A percentile compares a stretch with the other conserved stretches of the same genome.
Conservation (phyloP, 352 stramenopile genomes). For the Discostella stelligera region DNA sequence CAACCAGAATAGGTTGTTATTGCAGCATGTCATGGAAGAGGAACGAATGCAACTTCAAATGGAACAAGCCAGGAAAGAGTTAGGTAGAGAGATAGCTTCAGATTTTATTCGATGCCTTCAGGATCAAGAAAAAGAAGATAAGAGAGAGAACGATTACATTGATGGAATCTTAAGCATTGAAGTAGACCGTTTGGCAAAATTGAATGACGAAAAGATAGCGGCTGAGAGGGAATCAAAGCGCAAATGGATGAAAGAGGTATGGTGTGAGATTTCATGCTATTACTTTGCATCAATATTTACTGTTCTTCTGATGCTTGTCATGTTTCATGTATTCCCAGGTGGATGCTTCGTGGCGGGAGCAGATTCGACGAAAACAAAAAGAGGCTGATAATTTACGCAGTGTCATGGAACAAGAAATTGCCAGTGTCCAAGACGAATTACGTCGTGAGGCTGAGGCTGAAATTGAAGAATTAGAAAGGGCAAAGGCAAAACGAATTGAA, state of each 20-base stretch:
- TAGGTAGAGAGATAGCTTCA: constrained; percentile 28
- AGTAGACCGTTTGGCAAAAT: constrained; percentile 32
- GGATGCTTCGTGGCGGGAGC: constrained; percentile 39
- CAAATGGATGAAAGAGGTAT: constrained; percentile 44
- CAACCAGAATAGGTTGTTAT: constrained; percentile 41
- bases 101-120: constrained; percentile 38
- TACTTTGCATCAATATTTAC: neutral
- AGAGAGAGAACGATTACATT: constrained; percentile 34
- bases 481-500: constrained; percentile 20
- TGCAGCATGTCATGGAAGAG: constrained; percentile 45
- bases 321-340: constrained; percentile 14
- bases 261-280: neutral
- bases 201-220: constrained; percentile 39
- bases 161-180: constrained; percentile 42
- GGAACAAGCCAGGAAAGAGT: constrained; percentile 47
- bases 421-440: constrained; percentile 18
- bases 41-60: constrained; percentile 35
- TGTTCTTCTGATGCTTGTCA: neutral
- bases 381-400: constrained; percentile 24
- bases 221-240: constrained; percentile 18
- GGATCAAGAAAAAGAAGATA: constrained; percentile 40
- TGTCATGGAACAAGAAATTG: constrained; percentile 35
- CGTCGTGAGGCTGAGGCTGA: constrained; percentile 30
- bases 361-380: constrained; percentile 37
- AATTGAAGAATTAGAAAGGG: constrained; percentile 25